A percentile compares a stretch with the other conserved stretches of the same genome.
These are phyloP conservation scores for Saccharomycopsis sp. DNA, from an alignment of 805 yeast species.

Conservation along the genomic window DNA sequence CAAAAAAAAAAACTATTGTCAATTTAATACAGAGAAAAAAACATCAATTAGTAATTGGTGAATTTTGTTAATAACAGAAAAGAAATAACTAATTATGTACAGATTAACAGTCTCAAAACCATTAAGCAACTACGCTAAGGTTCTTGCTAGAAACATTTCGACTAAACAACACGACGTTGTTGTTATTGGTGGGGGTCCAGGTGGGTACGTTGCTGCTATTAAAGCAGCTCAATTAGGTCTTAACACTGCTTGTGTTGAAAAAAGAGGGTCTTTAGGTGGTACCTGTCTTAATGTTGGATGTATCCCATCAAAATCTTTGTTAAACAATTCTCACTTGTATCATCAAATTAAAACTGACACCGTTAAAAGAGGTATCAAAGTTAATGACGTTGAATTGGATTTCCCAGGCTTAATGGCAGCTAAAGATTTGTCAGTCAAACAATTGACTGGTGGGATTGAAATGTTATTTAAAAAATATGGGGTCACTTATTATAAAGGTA, in stretches of 20 bases:
- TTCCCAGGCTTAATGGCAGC: slow-evolving; percentile 79
- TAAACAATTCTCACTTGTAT: slow-evolving; percentile 90
- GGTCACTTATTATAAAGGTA: slow-evolving; percentile 90
- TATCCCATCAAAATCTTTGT: slow-evolving; percentile 93
- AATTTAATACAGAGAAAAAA: no score
- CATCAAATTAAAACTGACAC: slow-evolving; percentile 87
- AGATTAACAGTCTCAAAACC: no score
- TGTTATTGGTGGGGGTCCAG: slow-evolving; percentile 98
- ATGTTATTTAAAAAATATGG: slow-evolving; percentile 92
- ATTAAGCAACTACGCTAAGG: slow-evolving; percentile 17
- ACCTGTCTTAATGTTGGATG: slow-evolving; percentile 98
- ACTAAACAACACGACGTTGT: slow-evolving; percentile 77
- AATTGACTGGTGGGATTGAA: slow-evolving; percentile 91
- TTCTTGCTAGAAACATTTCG: slow-evolving; percentile 23
- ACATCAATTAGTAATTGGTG: no score
- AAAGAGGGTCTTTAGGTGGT: slow-evolving; percentile 95
- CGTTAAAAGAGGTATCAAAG: slow-evolving; percentile 82
- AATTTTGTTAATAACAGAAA: no score
- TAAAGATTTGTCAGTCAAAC: slow-evolving; percentile 83
- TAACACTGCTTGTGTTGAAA: slow-evolving; percentile 94
- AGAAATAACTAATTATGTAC: no score
- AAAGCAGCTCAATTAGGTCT: slow-evolving; percentile 95
- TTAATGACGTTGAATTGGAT: slow-evolving; percentile 69
- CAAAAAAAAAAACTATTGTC: no score
- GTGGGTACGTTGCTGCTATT: slow-evolving; percentile 98